phyloP scores from a whole-genome alignment of 306 rosid genomes.

The Castanospermum australe region DNA sequence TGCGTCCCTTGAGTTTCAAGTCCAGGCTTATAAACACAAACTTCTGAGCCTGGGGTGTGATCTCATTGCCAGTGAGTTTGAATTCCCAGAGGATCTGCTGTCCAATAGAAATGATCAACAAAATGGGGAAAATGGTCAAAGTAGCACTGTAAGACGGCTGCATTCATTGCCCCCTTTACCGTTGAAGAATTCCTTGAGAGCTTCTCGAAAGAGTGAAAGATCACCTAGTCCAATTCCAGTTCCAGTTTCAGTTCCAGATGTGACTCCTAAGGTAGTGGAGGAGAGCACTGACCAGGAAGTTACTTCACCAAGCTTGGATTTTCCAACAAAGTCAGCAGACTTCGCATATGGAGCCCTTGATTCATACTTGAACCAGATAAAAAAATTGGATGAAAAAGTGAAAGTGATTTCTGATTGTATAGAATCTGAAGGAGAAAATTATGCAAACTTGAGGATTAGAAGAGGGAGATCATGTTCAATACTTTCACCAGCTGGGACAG shows the following conservation, averaged over 20 bases:
- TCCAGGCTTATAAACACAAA: slow-evolving; percentile 74
- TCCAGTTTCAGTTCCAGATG: slow-evolving; percentile 23
- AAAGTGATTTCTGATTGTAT: slow-evolving; percentile 57
- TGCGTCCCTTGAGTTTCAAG: slow-evolving; percentile 75
- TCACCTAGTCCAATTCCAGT: slow-evolving; percentile 35
- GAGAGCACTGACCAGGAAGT: slow-evolving; percentile 36
- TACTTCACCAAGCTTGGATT: slow-evolving; percentile 32
- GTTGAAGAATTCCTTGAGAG: slow-evolving; percentile 34
- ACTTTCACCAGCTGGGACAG: slow-evolving; percentile 28
- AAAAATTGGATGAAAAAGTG: slow-evolving; percentile 55
- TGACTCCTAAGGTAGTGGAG: slow-evolving; percentile 23
- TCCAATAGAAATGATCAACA: slow-evolving; percentile 36
- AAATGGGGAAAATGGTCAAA: slow-evolving; percentile 37
- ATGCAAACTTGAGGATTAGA: slow-evolving; percentile 24
- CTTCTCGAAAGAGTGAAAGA: slow-evolving; percentile 34
- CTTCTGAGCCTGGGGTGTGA: slow-evolving; percentile 76
- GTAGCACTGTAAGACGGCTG: slow-evolving; percentile 48
- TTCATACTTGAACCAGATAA: slow-evolving; percentile 61
- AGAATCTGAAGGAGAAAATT: slow-evolving; percentile 40
- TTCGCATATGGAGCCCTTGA: slow-evolving; percentile 29
- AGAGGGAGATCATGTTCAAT: slow-evolving; percentile 38
- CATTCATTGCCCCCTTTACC: slow-evolving; percentile 60
- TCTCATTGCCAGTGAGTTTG: slow-evolving; percentile 40
- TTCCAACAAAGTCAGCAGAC: slow-evolving; percentile 30
- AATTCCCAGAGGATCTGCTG: slow-evolving; percentile 46